phyloP scores from a whole-genome alignment of 2,329 filamentous ascomycete genomes.

The Lomentospora prolificans region DNA sequence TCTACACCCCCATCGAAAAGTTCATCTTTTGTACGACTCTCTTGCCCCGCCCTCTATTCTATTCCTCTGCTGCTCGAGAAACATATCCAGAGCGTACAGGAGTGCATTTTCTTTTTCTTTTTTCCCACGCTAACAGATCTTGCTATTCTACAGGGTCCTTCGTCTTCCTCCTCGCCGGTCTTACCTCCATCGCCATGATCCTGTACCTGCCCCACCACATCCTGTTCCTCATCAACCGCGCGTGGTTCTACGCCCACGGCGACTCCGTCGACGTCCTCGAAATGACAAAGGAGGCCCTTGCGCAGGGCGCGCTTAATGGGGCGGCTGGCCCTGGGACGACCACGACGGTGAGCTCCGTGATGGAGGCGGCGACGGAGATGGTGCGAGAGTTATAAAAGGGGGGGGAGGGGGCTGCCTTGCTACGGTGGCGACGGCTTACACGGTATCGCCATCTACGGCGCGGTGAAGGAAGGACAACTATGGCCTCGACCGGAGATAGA shows the following conservation, averaged over 20 bases:
- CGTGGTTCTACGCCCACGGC: slow-evolving; percentile 92
- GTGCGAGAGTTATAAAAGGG: slow-evolving; percentile 23
- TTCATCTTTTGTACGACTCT: slow-evolving; percentile 80
- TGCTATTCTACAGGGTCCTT: too few species aligned
- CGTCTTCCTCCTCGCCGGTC: slow-evolving; percentile 78
- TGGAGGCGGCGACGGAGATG: slow-evolving; percentile 16
- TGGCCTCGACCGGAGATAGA: too few species aligned
- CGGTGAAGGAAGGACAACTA: background rate
- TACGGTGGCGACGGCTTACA: background rate
- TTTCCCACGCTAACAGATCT: too few species aligned
- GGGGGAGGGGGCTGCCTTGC: background rate
- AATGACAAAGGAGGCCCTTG: slow-evolving; percentile 31
- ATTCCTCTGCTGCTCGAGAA: background rate
- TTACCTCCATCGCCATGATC: slow-evolving; percentile 76
- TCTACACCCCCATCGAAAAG: slow-evolving; percentile 93
- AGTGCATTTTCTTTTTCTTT: too few species aligned
- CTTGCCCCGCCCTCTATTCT: background rate
- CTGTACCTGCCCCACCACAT: slow-evolving; percentile 94
- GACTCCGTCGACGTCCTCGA: slow-evolving; percentile 51
- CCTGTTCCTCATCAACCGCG: slow-evolving; percentile 67
- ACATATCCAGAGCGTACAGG: background rate
- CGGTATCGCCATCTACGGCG: background rate
- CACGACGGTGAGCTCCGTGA: slow-evolving; percentile 13
- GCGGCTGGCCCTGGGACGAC: slow-evolving; percentile 7
- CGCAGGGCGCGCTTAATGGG: slow-evolving; percentile 24